Evolutionary conservation across 225 moss, liverwort and hornwort genomes (phyloP).

Genomic region (Physcomitrellopsis africana): DNA sequence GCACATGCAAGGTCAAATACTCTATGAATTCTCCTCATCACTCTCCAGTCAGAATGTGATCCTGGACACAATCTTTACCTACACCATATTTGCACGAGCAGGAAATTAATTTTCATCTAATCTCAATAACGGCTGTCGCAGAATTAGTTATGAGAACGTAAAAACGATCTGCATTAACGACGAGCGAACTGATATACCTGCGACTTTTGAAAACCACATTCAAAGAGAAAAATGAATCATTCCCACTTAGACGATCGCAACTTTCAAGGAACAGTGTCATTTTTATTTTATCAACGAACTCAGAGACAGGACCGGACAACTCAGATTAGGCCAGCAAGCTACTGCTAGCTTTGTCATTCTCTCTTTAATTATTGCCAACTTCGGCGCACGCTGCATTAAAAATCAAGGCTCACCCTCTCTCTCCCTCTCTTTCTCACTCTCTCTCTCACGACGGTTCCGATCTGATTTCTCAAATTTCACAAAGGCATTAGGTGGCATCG

Average conservation of each 20-base stretch:
- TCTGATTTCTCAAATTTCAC: conserved; percentile 28
- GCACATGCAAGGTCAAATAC: not conserved
- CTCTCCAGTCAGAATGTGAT: not conserved
- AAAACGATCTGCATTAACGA: not conserved
- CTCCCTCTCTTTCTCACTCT: not conserved
- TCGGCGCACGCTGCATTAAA: conserved; percentile 25
- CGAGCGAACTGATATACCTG: not conserved
- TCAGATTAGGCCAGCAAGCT: conserved; percentile 13
- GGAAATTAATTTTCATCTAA: not conserved
- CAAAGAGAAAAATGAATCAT: not conserved
- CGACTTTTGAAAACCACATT: not conserved
- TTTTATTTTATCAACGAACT: conserved; percentile 33
- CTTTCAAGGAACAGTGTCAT: conserved; percentile 14
- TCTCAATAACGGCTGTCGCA: not conserved
- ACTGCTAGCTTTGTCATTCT: conserved; percentile 11
- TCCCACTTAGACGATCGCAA: conserved; percentile 10
- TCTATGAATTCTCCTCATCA: not conserved
- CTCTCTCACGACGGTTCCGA: conserved; percentile 31
- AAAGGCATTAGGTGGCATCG: conserved; percentile 21
- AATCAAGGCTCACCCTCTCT: conserved; percentile 18
- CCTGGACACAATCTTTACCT: no score
- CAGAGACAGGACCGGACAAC: conserved; percentile 21
- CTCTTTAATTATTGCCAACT: conserved; percentile 24
- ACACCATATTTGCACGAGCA: not conserved
- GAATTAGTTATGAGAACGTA: conserved; percentile 2